Conservation (phyloP, 768 basidiomycete genomes). For the Xerocomellus dryophilus region DNA sequence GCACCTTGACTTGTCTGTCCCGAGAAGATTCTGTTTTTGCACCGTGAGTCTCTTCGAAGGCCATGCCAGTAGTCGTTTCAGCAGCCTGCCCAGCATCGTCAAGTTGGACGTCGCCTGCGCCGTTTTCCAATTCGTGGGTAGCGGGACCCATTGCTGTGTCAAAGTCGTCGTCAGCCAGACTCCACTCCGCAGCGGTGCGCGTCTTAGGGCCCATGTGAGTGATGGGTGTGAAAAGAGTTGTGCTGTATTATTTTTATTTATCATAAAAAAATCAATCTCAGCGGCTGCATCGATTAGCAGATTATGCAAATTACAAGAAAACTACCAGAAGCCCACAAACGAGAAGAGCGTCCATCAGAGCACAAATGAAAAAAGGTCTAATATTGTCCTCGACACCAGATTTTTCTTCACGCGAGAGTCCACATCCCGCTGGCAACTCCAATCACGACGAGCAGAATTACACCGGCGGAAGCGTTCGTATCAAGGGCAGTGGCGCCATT, state of each 20-base stretch:
- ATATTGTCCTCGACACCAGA: not conserved
- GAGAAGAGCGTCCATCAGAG: not conserved
- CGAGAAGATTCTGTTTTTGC: slow-evolving; percentile 45
- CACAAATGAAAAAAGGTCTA: slow-evolving; percentile 6
- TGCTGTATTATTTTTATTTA: slow-evolving; percentile 1
- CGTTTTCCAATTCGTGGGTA: slow-evolving; percentile 45
- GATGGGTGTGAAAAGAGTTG: not conserved
- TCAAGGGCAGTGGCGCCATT: slow-evolving; percentile 25
- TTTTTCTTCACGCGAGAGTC: slow-evolving; percentile 35
- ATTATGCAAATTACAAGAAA: slow-evolving; percentile 9
- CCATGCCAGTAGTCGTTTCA: slow-evolving; percentile 18
- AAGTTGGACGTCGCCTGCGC: slow-evolving; percentile 41
- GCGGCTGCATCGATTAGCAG: not conserved
- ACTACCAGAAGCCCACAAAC: not conserved
- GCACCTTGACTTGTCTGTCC: slow-evolving; percentile 86
- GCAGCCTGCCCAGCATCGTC: slow-evolving; percentile 20
- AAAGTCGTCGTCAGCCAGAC: slow-evolving; percentile 44
- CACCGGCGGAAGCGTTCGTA: slow-evolving; percentile 38
- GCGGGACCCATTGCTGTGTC: slow-evolving; percentile 44
- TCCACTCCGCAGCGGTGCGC: slow-evolving; percentile 39
- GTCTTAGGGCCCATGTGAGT: slow-evolving; percentile 24
- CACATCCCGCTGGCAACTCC: slow-evolving; percentile 42
- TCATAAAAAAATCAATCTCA: slow-evolving; percentile 2
- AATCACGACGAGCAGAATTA: slow-evolving; percentile 35
- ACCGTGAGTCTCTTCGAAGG: slow-evolving; percentile 46